Evolutionary conservation across 1,284 basidiomycete species (phyloP).

Genomic region (Fomitopsis betulina): DNA sequence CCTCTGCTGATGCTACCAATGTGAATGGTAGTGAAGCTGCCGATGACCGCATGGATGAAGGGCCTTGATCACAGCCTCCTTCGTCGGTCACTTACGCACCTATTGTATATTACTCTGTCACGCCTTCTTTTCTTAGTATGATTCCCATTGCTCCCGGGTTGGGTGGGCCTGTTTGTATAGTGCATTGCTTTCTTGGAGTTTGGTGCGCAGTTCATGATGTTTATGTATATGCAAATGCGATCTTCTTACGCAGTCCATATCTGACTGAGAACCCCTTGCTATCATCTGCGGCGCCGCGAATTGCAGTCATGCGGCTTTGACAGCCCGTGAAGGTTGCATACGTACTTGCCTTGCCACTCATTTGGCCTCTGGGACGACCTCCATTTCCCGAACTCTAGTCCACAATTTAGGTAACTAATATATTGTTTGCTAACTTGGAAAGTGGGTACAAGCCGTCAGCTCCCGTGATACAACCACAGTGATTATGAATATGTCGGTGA

Average conservation of each 20-base stretch:
- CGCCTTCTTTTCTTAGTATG: background rate
- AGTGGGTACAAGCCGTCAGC: background rate
- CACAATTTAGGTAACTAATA: background rate
- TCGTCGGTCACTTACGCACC: background rate
- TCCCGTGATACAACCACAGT: background rate
- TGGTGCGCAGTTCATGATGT: background rate
- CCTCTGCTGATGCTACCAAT: constrained; percentile 33
- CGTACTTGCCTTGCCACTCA: background rate
- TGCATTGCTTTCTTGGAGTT: constrained; percentile 1
- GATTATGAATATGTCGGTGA: background rate
- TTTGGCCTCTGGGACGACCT: background rate
- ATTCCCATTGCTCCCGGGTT: background rate
- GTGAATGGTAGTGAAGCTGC: constrained; percentile 11
- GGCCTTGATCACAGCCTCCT: constrained; percentile 14
- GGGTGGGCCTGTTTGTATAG: background rate
- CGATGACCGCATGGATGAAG: constrained; percentile 27
- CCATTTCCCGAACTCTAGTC: background rate
- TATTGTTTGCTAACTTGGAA: background rate
- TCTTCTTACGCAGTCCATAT: background rate
- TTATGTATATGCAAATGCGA: constrained; percentile 1
- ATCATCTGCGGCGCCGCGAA: background rate
- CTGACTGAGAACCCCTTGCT: background rate
- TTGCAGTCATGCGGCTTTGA: background rate
- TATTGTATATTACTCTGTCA: background rate
- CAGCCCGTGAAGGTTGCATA: background rate